These are phyloP conservation scores for Diplodia corticola DNA, from an alignment of 2,329 filamentous ascomycete genomes.

Conservation along the genomic window DNA sequence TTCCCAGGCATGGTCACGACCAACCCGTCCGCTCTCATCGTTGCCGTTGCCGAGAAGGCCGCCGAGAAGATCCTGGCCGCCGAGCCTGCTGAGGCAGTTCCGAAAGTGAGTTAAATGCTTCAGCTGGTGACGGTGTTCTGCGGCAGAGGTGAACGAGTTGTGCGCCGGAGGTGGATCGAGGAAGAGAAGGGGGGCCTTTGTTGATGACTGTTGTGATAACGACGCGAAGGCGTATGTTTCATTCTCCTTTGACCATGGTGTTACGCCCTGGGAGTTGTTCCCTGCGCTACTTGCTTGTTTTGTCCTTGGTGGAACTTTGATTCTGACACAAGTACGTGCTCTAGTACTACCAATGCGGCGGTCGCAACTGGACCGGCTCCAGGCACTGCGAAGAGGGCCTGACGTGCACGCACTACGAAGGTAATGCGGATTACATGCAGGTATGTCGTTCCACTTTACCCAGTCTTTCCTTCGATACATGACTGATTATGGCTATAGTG, in stretches of 20 bases:
- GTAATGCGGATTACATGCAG: conserved; percentile 11
- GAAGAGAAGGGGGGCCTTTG: neutral
- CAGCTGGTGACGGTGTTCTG: neutral
- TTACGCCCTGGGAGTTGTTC: neutral
- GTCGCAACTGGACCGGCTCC: conserved; percentile 26
- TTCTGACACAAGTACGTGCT: neutral
- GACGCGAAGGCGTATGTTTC: conserved; percentile 1
- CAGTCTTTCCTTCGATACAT: neutral
- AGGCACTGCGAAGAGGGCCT: conserved; percentile 28
- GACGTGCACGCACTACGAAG: conserved; percentile 25
- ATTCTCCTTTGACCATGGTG: neutral
- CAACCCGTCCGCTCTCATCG: conserved; percentile 43
- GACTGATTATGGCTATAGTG: neutral
- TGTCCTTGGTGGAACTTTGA: neutral
- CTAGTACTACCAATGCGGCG: conserved; percentile 29
- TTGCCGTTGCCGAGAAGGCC: conserved; percentile 39
- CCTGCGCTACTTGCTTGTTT: neutral
- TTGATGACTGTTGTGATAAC: neutral
- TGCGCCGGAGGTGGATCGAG: conserved; percentile 12
- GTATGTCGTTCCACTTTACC: neutral
- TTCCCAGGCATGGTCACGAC: conserved; percentile 46
- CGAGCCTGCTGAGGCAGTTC: conserved; percentile 3
- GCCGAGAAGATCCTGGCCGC: conserved; percentile 38
- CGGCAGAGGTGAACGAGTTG: neutral
- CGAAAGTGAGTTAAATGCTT: conserved; percentile 23